phyloP scores from a whole-genome alignment of 2,329 filamentous ascomycete species.

The Celoporthe dispersa region DNA sequence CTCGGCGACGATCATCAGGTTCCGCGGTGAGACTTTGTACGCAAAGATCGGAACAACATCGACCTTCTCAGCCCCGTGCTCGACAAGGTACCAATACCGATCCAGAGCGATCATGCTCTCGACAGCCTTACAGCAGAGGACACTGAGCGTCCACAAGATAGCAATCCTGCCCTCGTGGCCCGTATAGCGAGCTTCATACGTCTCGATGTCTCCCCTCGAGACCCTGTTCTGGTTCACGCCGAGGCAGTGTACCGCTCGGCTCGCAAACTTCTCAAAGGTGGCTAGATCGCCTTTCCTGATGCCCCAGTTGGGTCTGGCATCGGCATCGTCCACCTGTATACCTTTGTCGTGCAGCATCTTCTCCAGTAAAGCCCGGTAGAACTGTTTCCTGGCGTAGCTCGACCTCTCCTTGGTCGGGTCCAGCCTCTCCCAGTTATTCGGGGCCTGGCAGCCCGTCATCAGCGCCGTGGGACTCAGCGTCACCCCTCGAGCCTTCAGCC shows the following conservation, averaged over 20 bases:
- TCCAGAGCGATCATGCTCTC: slow-evolving; percentile 41
- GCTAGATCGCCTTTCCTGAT: slow-evolving; percentile 38
- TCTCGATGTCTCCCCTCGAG: slow-evolving; percentile 31
- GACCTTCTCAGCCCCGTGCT: slow-evolving; percentile 31
- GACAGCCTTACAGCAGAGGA: slow-evolving; percentile 40
- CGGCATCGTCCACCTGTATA: slow-evolving; percentile 22
- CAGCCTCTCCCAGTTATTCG: slow-evolving; percentile 39
- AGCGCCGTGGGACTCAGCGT: slow-evolving; percentile 38
- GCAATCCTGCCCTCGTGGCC: slow-evolving; percentile 35
- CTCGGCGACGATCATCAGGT: slow-evolving; percentile 36
- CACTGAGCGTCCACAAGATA: slow-evolving; percentile 40
- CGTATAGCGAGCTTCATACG: slow-evolving; percentile 36
- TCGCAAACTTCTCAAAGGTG: slow-evolving; percentile 36
- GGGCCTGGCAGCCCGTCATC: slow-evolving; percentile 41
- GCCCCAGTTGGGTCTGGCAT: slow-evolving; percentile 37
- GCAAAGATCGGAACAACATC: slow-evolving; percentile 38
- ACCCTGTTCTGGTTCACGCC: slow-evolving; percentile 30
- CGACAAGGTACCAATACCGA: slow-evolving; percentile 38
- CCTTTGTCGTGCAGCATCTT: slow-evolving; percentile 33
- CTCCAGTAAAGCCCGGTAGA: slow-evolving; percentile 24
- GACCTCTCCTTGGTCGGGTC: slow-evolving; percentile 31
- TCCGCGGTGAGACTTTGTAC: slow-evolving; percentile 35
- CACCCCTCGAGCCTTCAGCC: slow-evolving; percentile 32
- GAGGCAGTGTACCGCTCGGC: slow-evolving; percentile 35
- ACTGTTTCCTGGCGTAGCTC: slow-evolving; percentile 22